A percentile compares a stretch with the other conserved stretches of the same genome.
phyloP scores from a whole-genome alignment of 2,329 filamentous ascomycete species.

The Myriangium duriaei region DNA sequence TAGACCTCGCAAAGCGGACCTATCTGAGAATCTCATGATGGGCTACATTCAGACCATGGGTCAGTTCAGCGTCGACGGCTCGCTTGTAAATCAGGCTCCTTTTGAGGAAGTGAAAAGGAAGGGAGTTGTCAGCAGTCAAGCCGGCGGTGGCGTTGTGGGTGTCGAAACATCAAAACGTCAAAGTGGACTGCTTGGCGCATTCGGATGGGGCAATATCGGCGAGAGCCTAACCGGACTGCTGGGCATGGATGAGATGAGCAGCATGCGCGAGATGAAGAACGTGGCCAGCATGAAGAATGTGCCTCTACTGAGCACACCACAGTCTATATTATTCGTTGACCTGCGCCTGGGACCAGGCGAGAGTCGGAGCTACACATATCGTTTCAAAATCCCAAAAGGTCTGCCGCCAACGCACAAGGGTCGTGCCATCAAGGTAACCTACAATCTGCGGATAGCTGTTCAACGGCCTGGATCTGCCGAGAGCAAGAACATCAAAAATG shows the following conservation, averaged over 20 bases:
- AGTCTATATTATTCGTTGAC: conserved; percentile 93
- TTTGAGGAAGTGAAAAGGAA: conserved; percentile 97
- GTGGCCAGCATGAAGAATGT: conserved; percentile 76
- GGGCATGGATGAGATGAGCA: conserved; percentile 78
- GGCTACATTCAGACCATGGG: conserved; percentile 91
- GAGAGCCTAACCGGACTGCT: conserved; percentile 79
- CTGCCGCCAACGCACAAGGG: conserved; percentile 86
- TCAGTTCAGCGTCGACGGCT: conserved; percentile 83
- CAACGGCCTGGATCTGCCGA: conserved; percentile 73
- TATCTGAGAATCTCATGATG: conserved; percentile 84
- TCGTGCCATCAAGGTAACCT: conserved; percentile 85
- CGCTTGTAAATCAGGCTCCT: conserved; percentile 72
- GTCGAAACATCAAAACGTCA: conserved; percentile 62
- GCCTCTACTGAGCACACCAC: conserved; percentile 84
- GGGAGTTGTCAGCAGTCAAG: conserved; percentile 73
- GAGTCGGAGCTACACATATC: conserved; percentile 75
- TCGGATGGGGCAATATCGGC: conserved; percentile 80
- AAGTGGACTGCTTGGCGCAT: conserved; percentile 66
- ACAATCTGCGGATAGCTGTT: conserved; percentile 82
- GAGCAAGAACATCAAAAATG: conserved; percentile 70
- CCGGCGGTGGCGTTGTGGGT: conserved; percentile 71
- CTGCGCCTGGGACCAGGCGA: conserved; percentile 77
- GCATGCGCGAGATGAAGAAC: conserved; percentile 88
- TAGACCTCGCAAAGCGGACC: conserved; percentile 27
- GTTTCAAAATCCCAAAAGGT: conserved; percentile 72